These are phyloP conservation scores for Pseudogymnoascus sp. DNA, from an alignment of 2,329 filamentous ascomycete genomes.

Conservation along the genomic window DNA sequence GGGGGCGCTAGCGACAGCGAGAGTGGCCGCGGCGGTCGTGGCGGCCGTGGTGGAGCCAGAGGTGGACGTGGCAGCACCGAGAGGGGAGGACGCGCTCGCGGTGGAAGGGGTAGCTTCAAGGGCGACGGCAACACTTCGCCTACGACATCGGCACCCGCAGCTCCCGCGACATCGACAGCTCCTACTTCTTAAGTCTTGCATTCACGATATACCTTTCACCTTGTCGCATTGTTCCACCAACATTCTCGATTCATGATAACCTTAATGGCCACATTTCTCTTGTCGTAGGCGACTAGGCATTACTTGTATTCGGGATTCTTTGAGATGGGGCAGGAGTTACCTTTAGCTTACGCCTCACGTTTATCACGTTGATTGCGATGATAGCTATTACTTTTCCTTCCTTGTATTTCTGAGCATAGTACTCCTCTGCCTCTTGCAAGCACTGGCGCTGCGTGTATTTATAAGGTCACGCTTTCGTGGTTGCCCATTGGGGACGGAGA, in stretches of 20 bases:
- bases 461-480: constrained; percentile 18
- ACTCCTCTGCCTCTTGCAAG: constrained; percentile 20
- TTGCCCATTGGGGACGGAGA: constrained; percentile 10
- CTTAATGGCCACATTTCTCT: constrained; percentile 22
- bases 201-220: constrained; percentile 19
- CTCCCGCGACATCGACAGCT: constrained; percentile 31
- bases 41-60: constrained; percentile 48
- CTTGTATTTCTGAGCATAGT: constrained; percentile 22
- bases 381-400: constrained; percentile 23
- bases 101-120: constrained; percentile 49
- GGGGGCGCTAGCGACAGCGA: constrained; percentile 70
- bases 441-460: constrained; percentile 29
- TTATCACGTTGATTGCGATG: constrained; percentile 20
- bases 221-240: constrained; percentile 17
- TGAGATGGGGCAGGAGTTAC: constrained; percentile 25
- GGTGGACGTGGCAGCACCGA: constrained; percentile 42
- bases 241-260: constrained; percentile 24
- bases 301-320: constrained; percentile 21
- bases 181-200: constrained; percentile 18
- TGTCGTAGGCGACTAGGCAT: constrained; percentile 23
- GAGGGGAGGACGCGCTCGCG: constrained; percentile 46
- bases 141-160: constrained; percentile 29
- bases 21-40: constrained; percentile 44
- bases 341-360: constrained; percentile 27
- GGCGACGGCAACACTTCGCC: constrained; percentile 49